Conservation (phyloP, 306 rosid species). For the Vigna reflexopilosa region DNA sequence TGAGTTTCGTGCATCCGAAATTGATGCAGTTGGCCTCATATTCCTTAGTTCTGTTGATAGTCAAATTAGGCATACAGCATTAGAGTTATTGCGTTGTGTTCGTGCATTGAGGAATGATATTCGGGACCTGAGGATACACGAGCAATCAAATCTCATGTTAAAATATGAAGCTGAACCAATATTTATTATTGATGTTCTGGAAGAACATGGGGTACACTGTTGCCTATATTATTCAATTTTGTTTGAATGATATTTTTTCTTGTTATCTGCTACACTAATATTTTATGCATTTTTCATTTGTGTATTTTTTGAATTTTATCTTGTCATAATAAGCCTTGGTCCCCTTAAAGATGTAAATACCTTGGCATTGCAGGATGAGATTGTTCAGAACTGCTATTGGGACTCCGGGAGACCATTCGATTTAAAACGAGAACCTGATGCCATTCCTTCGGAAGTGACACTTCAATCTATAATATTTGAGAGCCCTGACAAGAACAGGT, state of each 20-base stretch:
- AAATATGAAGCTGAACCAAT: slow-evolving; percentile 94
- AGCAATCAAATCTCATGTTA: slow-evolving; percentile 67
- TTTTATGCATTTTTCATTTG: background rate
- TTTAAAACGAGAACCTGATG: slow-evolving; percentile 93
- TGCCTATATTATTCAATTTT: slow-evolving; percentile 33
- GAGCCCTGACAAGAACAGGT: slow-evolving; percentile 96
- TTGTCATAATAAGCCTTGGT: slow-evolving; percentile 16
- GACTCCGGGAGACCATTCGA: slow-evolving; percentile 96
- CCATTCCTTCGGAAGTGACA: slow-evolving; percentile 88
- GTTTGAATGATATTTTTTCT: slow-evolving; percentile 8
- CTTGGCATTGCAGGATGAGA: slow-evolving; percentile 82
- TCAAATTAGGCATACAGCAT: slow-evolving; percentile 94
- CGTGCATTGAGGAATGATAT: slow-evolving; percentile 97
- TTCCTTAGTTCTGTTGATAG: slow-evolving; percentile 98
- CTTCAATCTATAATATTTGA: slow-evolving; percentile 98
- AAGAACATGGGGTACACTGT: slow-evolving; percentile 92
- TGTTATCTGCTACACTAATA: slow-evolving; percentile 58
- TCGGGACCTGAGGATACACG: slow-evolving; percentile 67
- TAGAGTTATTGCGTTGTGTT: slow-evolving; percentile 93
- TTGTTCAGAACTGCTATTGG: slow-evolving; percentile 96
- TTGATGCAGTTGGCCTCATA: slow-evolving; percentile 97
- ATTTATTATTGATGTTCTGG: slow-evolving; percentile 92
- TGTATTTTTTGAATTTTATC: slow-evolving; percentile 41
- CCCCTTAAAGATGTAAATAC: slow-evolving; percentile 35
- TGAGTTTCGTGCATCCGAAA: slow-evolving; percentile 93